Conservation (phyloP, 345 rosid species). For the Arabis alpina region DNA sequence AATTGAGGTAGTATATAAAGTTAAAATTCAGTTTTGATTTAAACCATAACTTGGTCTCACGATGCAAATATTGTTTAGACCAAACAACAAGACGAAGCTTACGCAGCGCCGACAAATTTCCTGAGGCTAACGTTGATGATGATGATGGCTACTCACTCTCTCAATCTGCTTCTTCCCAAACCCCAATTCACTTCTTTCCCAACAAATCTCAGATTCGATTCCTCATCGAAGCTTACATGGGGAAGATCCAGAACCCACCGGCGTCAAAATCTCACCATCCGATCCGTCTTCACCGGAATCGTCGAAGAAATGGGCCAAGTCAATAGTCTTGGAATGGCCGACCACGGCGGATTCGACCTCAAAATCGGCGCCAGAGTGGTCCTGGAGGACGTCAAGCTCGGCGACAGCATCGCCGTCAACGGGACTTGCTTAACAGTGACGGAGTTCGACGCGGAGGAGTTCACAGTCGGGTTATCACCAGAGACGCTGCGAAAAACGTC, state of each 20-base stretch:
- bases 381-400: conserved; percentile 65
- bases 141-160: conserved; percentile 41
- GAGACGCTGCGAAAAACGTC: conserved; percentile 86
- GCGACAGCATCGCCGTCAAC: conserved; percentile 85
- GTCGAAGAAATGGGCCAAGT: conserved; percentile 87
- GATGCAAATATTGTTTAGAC: too few species aligned
- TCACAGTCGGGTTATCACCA: conserved; percentile 74
- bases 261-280: conserved; percentile 41
- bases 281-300: conserved; percentile 79
- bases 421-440: conserved; percentile 92
- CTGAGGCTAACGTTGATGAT: conserved; percentile 11
- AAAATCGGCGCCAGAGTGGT: conserved; percentile 67
- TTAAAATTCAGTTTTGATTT: too few species aligned
- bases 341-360: conserved; percentile 68
- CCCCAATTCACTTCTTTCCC: conserved; percentile 20
- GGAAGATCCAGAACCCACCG: conserved; percentile 20
- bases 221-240: conserved; percentile 38
- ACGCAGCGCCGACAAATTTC: conserved; percentile 1
- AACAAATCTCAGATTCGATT: conserved; percentile 34
- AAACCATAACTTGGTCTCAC: too few species aligned
- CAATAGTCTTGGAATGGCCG: conserved; percentile 53
- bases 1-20: too few species aligned
- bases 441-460: conserved; percentile 58
- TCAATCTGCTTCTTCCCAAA: conserved; percentile 37
- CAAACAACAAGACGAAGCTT: too few species aligned